Evolutionary conservation across 129 eudicot genomes (phyloP).

Genomic region (Deinandra increscens): DNA sequence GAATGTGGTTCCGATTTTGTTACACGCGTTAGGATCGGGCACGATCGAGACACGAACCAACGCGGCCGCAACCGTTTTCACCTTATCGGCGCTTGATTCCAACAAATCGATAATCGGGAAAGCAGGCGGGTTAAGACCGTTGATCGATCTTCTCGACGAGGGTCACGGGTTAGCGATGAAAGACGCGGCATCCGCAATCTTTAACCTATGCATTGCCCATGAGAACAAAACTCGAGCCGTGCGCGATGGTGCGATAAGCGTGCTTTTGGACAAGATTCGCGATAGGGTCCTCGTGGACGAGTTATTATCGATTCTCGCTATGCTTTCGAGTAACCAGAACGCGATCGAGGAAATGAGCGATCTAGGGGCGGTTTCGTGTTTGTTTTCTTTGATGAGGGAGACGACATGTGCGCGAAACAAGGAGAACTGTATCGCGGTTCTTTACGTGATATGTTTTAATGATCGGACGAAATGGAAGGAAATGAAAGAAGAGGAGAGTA

Average conservation of each 20-base stretch:
- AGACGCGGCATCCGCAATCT: conserved; percentile 83
- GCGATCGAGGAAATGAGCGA: conserved; percentile 81
- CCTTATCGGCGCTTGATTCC: conserved; percentile 79
- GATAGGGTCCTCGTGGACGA: conserved; percentile 63
- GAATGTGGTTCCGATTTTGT: conserved; percentile 47
- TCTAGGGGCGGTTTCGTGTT: conserved; percentile 61
- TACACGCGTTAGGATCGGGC: conserved; percentile 60
- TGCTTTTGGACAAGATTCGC: conserved; percentile 55
- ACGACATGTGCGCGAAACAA: conserved; percentile 63
- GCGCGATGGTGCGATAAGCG: conserved; percentile 68
- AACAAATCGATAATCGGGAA: conserved; percentile 78
- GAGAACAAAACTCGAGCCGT: conserved; percentile 79
- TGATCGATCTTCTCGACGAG: conserved; percentile 67
- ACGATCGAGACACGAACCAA: conserved; percentile 69
- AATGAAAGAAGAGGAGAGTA: conserved; percentile 68
- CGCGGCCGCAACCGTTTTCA: conserved; percentile 89
- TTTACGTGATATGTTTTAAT: conserved; percentile 57
- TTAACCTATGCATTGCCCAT: conserved; percentile 63
- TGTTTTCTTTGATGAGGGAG: conserved; percentile 59
- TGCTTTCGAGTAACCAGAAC: conserved; percentile 69
- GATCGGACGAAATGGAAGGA: conserved; percentile 74
- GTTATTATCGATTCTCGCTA: conserved; percentile 76
- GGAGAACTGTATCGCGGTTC: conserved; percentile 70
- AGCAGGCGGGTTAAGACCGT: conserved; percentile 62
- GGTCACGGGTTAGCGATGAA: conserved; percentile 68